Evolutionary conservation across 2,329 filamentous ascomycete species (phyloP), one percentile per base, ranked within the genome.

Genomic region (Arachnopeziza araneosa): DNA sequence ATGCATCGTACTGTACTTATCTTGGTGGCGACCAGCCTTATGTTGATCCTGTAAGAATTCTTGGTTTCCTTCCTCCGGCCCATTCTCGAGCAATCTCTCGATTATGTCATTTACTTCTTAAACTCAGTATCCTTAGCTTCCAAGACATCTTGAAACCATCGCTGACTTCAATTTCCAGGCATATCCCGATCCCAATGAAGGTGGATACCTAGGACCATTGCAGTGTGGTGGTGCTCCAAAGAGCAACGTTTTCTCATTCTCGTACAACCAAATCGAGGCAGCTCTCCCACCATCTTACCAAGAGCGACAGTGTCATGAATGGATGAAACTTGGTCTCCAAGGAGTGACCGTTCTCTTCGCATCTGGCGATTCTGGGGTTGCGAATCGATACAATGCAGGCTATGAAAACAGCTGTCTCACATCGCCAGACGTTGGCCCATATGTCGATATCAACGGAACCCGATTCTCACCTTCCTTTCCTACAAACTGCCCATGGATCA

Each of bases 401-500:
- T 63, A 59, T 36, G 50, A 57, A 19, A 63, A 57, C 36, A 59
- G 60, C 24, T 64, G 62, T 44, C 57, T 64, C 50, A 63, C 55
- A 26, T 50, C 61, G 32, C 59, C 60, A 26, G 60, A 60, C 22
- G 62, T 60, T 8, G 55, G 60, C 24, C 54, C 57, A 8, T 26
- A 44, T 19, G 36, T 44, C 17, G 54, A 65, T 51, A 51, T 53
- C 26, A 67, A 60, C 60, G 67, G 50, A 55, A 62, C 50, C 49
- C 51, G 57, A 19, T 66, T 59, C 55, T 61, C 60, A 2, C 36
- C 79, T 85, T 79, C 78, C 1, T 90, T 90, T 73, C 87, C 87
- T 0, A 81, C 80, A 0, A 80, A 80, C 0, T 90, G 87, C 67
- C 87, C 86, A 0, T 90, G 81, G 70, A 81, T 89, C 19, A 89